A percentile compares a stretch with the other conserved stretches of the same genome.
phyloP scores from a whole-genome alignment of 345 rosid genomes.

The Draba incana region DNA sequence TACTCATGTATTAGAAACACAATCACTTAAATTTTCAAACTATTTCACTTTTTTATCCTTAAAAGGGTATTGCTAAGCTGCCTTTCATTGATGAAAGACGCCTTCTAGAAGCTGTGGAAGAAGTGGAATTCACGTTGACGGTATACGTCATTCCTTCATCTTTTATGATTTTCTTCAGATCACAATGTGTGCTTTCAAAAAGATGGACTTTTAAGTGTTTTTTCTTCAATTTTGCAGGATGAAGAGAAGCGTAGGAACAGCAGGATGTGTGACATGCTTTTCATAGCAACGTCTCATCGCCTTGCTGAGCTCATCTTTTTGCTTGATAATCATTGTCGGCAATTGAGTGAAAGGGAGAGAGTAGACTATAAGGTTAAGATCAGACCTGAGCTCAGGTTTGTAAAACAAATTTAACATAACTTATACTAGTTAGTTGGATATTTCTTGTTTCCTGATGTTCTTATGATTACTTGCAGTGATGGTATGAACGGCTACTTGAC shows the following conservation, averaged over 20 bases:
- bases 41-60: constrained; percentile 14
- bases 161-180: constrained; percentile 15
- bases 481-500: constrained; percentile 96
- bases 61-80: constrained; percentile 87
- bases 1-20: constrained; percentile 11
- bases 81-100: constrained; percentile 95
- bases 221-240: constrained; percentile 51
- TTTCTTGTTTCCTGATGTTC: constrained; percentile 43
- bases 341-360: constrained; percentile 55
- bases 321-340: constrained; percentile 75
- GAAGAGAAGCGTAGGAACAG: constrained; percentile 92
- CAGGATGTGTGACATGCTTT: constrained; percentile 84
- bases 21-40: constrained; percentile 9
- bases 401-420: constrained; percentile 7
- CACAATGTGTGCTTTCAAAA: constrained; percentile 23
- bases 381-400: constrained; percentile 82
- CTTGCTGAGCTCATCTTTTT: constrained; percentile 82
- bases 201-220: background rate
- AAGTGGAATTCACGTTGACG: constrained; percentile 75
- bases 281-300: constrained; percentile 77
- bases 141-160: constrained; percentile 44
- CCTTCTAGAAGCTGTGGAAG: constrained; percentile 78
- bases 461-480: constrained; percentile 77
- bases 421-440: background rate
- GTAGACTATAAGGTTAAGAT: constrained; percentile 61